Conservation (phyloP, 345 rosid species). For the Hevea brasiliensis region DNA sequence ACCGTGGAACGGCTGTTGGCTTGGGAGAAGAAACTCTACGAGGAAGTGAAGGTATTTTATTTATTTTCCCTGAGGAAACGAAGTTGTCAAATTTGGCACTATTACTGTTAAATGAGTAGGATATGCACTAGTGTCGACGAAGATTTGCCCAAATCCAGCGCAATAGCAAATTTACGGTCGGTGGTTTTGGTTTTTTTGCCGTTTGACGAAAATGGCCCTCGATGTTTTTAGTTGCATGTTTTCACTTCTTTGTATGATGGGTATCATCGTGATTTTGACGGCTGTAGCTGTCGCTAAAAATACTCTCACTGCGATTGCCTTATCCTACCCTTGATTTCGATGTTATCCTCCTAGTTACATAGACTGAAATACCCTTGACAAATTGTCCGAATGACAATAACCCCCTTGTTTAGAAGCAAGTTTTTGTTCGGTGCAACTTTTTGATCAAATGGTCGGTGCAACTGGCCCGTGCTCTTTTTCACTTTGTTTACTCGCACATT, state of each 20-base stretch:
- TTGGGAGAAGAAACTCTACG: slow-evolving; percentile 95
- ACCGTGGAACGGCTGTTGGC: slow-evolving; percentile 88
- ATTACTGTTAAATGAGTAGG: slow-evolving; percentile 22
- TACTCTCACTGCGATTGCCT: too few species aligned
- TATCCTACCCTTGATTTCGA: neutral
- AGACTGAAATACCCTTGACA: slow-evolving; percentile 22
- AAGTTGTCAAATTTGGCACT: neutral
- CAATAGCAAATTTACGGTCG: slow-evolving; percentile 16
- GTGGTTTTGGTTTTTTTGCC: neutral
- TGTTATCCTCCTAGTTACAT: neutral
- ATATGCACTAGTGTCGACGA: slow-evolving; percentile 25
- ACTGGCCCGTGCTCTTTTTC: slow-evolving; percentile 3
- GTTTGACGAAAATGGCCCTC: slow-evolving; percentile 23
- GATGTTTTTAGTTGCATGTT: too few species aligned
- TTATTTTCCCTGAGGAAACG: neutral
- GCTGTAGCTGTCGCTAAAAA: too few species aligned
- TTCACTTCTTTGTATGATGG: neutral
- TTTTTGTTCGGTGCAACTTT: slow-evolving; percentile 17
- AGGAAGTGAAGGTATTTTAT: slow-evolving; percentile 76
- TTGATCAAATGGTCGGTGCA: slow-evolving; percentile 23
- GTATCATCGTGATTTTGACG: slow-evolving; percentile 9
- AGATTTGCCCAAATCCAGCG: slow-evolving; percentile 35
- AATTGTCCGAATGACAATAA: neutral
- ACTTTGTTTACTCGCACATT: too few species aligned
- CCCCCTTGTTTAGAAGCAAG: neutral